Base-by-base conservation (phyloP, 305 asterid genomes). In the Lippia alba region DNA sequence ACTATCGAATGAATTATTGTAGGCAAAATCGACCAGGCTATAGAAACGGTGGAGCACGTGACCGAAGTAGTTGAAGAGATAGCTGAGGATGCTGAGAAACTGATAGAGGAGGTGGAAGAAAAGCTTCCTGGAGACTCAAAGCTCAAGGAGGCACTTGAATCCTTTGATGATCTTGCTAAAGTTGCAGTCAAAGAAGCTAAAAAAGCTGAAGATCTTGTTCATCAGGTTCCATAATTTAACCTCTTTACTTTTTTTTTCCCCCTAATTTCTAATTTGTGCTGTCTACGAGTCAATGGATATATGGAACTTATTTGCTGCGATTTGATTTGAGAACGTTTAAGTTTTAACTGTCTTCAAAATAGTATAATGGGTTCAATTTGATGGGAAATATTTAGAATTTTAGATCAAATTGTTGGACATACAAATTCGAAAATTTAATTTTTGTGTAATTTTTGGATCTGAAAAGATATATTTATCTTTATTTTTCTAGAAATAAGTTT, bases 101-200 rank as follows among this genome's bases (percentile, higher is more conserved):
- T 81, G 15, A 67, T 62, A 60, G 86, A 76, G 69, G 79, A 81
- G 73, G 81, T 81, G 65, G 86, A 81, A 67, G 70, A 51, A 65
- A 81, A 78, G 72, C 83, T 81, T 39, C 86, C 86, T 48, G 78
- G 74, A 1, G 81, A 81, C 4, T 75, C 81, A 5, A 78, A 81
- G 79, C 46, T 81, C 4, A 78, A 54, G 58, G 65, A 78, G 33
- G 60, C 79, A 0, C 66, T 81, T 0, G 83, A 78, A 3, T 72
- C 79, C 6, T 70, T 81, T 17, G 86, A 78, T 8, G 17, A 69
- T 57, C 73, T 81, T 9, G 74, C 83, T 55, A 70, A 78, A 66
- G 1, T 7, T 48, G 86, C 83, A 17, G 73, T 67, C 8, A 24
- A 40, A 16, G 83, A 81, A 75, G 81, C 81, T 3, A 76, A 64